Percentiles rank a stretch among this genome's conserved stretches.
Evolutionary conservation across 306 rosid genomes (phyloP).

Genomic region (Quercus berberidifolia): DNA sequence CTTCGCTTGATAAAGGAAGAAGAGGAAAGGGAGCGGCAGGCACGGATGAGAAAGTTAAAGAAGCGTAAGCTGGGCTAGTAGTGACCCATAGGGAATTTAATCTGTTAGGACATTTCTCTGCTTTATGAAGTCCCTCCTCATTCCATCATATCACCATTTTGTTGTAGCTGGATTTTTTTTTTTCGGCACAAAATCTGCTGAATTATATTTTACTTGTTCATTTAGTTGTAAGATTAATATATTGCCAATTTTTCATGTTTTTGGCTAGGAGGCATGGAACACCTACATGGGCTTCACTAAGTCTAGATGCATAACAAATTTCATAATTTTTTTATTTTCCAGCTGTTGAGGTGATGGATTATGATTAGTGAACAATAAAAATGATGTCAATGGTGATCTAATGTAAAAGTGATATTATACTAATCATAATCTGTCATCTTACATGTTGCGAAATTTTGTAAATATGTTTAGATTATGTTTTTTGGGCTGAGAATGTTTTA

Average conservation of each 20-base stretch:
- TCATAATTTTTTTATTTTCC: too few species aligned
- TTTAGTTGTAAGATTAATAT: not conserved
- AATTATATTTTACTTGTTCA: not conserved
- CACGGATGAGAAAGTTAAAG: conserved; percentile 34
- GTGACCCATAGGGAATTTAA: not conserved
- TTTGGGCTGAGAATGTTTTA: too few species aligned
- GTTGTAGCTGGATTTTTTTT: not conserved
- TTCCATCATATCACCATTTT: not conserved
- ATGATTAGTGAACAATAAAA: too few species aligned
- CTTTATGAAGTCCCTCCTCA: not conserved
- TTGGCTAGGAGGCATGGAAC: not conserved
- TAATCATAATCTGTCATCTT: too few species aligned
- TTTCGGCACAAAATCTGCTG: not conserved
- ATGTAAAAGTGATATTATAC: too few species aligned
- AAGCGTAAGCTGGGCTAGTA: conserved; percentile 37
- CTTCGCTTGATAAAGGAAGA: conserved; percentile 47
- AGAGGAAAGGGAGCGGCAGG: conserved; percentile 41
- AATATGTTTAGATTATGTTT: too few species aligned
- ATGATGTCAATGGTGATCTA: too few species aligned
- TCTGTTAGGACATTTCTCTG: not conserved
- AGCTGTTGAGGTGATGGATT: too few species aligned
- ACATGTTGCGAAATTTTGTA: too few species aligned
- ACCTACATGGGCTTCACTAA: not conserved
- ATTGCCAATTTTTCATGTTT: not conserved
- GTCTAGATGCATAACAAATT: too few species aligned